Evolutionary conservation across 2,329 filamentous ascomycete genomes (phyloP).

Genomic region (Torrubiella hemipterigena): DNA sequence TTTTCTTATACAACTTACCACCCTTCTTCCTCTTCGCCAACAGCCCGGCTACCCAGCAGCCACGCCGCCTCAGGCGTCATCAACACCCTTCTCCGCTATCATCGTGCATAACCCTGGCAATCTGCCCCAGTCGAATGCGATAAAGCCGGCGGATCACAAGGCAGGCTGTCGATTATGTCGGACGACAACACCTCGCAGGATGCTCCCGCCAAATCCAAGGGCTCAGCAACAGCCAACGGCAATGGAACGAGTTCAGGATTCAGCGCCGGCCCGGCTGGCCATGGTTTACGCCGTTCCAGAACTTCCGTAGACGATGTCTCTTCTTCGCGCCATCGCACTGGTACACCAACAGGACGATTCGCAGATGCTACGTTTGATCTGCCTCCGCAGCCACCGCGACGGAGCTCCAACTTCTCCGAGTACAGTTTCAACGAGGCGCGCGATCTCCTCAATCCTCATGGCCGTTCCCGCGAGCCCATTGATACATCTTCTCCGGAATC

Average conservation of each 20-base stretch:
- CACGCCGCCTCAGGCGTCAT: too few species aligned
- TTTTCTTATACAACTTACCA: too few species aligned
- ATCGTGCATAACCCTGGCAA: too few species aligned
- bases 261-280: conserved; percentile 15
- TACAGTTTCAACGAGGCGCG: conserved; percentile 58
- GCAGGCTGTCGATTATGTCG: conserved; percentile 7
- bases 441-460: conserved; percentile 50
- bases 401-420: conserved; percentile 71
- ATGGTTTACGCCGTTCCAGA: conserved; percentile 27
- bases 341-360: conserved; percentile 9
- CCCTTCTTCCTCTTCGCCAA: too few species aligned
- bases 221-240: conserved; percentile 1
- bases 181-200: conserved; percentile 8
- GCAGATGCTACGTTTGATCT: conserved; percentile 16
- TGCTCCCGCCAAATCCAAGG: too few species aligned
- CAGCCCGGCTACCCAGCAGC: too few species aligned
- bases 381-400: conserved; percentile 33
- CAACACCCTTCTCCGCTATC: too few species aligned
- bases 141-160: too few species aligned
- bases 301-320: conserved; percentile 25
- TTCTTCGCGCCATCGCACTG: conserved; percentile 10
- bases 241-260: conserved; percentile 4
- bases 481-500: conserved; percentile 34
- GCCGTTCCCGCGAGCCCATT: conserved; percentile 14
- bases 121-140: too few species aligned